Evolutionary conservation across 1,284 basidiomycete species (phyloP), one percentile per base, ranked within the genome.

Genomic region (Pseudozyma sp.): DNA sequence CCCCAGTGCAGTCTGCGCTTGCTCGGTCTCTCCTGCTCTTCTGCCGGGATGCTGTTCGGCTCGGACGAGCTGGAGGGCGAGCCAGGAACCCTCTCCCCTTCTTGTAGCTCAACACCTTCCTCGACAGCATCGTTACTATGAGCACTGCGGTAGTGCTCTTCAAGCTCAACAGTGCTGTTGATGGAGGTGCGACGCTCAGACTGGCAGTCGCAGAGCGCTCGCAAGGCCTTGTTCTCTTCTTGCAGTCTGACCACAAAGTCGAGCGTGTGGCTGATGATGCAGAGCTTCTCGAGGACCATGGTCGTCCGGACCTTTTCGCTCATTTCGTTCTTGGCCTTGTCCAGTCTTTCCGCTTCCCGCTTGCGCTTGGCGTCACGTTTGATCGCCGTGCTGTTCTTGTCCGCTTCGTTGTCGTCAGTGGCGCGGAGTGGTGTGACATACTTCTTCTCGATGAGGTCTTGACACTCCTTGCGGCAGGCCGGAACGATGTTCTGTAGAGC

Each of bases 211-310:
- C 77, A 77, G 35, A 71, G 47, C 5, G 65, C 50, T 13, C 71
- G 56, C 40, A 71, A 54, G 4, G 70, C 60, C 39, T 55, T 57
- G 49, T 78, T 64, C 45, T 77, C 64, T 17, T 65, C 56, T 24
- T 67, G 66, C 49, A 79, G 46, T 49, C 67, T 62, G 29, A 65
- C 19, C 14, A 79, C 58, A 54, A 77, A 77, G 53, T 78, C 69
- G 19, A 81, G 78, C 10, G 78, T 78, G 47, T 81, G 81, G 33
- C 72, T 75, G 48, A 82, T 81, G 67, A 83, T 81, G 55, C 81
- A 82, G 48, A 82, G 72, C 71, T 82, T 82, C 40, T 82, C 80
- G n/a, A 82, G 72, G 13, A 81, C 75, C 71, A 82, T 77, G 45
- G 64, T 73, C 5, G 57, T 59, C 9, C 48, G 16, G n/a, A 77